Base-by-base conservation (phyloP, 441 rosid species). In the Isatis lusitanica region DNA sequence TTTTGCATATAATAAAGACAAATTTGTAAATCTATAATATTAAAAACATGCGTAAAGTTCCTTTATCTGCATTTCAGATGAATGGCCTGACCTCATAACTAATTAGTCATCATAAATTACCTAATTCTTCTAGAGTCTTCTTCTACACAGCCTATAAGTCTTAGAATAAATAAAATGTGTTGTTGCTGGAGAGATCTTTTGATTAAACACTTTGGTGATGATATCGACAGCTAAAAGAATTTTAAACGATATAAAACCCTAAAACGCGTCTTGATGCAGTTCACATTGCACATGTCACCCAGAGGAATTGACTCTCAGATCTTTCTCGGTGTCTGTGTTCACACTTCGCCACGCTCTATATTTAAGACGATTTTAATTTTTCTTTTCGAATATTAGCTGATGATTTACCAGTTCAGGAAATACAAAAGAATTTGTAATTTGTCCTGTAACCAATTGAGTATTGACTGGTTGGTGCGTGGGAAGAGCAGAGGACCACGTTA, bases 221-320 rank as follows among this genome's bases (percentile, higher is more conserved):
- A 53, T 28, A 40, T 42, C n/a, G 28, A 35, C 46, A 62, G 51
- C 76, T n/a, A 50, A 9, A 50, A 9, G 63, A 63, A 9, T 44
- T 38, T 52, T 18, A 63, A 66, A 74, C 68, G 21, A 18, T 15
- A 18, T 15, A 18, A 53, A 74, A 2, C 30, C 31, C 69, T 35
- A 59, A 59, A 60, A 74, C 78, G 78, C 78, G 73, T 74, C 74
- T 74, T 39, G 28, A 58, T 48, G 51, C 66, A 66, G 52, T 57
- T 74, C 72, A 58, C 4, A 57, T 39, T 31, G 61, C 77, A 74
- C 53, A 74, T 66, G 77, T 74, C 77, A 74, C 66, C 43, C 66
- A 26, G 60, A 57, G 12, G 60, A 74, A 57, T 74, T 74, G 72
- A 74, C 66, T 47, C 72, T 48, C 72, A 58, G 61, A 74, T 74